Conservation (phyloP, 441 rosid genomes). For the Francoa sonchifolia region DNA sequence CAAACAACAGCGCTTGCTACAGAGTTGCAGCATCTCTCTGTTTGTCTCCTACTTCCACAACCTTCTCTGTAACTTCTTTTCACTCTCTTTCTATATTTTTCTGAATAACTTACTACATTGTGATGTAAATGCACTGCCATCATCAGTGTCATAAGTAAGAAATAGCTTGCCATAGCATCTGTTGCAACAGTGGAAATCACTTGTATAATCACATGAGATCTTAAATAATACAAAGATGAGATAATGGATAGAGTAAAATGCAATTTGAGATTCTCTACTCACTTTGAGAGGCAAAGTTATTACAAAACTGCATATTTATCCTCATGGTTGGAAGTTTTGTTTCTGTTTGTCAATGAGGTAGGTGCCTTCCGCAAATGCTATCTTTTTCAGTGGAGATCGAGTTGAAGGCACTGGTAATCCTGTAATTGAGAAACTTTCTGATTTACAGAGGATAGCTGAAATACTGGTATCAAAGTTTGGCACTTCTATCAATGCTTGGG, state of each 20-base stretch:
- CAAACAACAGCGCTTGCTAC: conserved; percentile 18
- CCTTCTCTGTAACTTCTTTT: conserved; percentile 26
- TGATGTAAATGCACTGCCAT: not conserved
- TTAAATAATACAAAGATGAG: too few relatives aligned
- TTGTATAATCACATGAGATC: too few relatives aligned
- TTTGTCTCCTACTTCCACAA: conserved; percentile 28
- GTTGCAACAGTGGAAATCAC: too few relatives aligned
- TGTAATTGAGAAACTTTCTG: conserved; percentile 61
- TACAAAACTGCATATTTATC: not conserved
- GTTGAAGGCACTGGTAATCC: conserved; percentile 51
- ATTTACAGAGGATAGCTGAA: conserved; percentile 43
- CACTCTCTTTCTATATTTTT: not conserved
- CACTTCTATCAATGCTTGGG: conserved; percentile 50
- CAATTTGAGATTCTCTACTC: too few relatives aligned
- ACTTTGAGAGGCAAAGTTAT: not conserved
- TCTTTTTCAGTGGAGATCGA: conserved; percentile 64
- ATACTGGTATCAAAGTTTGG: conserved; percentile 64
- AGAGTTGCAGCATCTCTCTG: conserved; percentile 65
- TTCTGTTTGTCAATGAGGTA: conserved; percentile 11
- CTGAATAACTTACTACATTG: not conserved
- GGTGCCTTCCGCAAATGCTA: conserved; percentile 65
- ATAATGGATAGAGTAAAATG: too few relatives aligned
- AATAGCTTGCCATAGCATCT: too few relatives aligned
- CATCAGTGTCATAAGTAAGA: too few relatives aligned
- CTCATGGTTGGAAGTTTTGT: not conserved